phyloP scores from a whole-genome alignment of 352 stramenopile species.

The Globisporangium okanoganense region DNA sequence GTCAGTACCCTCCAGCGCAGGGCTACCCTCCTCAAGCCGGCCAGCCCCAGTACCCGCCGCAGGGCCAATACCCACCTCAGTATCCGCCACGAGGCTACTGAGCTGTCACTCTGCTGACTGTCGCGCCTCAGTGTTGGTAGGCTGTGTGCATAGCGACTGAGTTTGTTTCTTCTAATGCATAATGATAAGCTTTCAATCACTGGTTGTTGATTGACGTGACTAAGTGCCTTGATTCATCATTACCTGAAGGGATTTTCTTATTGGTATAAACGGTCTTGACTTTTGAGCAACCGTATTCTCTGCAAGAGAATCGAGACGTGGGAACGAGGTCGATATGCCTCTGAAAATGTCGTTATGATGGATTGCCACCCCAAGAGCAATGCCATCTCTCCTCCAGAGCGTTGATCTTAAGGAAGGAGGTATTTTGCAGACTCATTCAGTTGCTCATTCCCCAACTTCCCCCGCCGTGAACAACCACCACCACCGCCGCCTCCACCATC shows the following conservation, averaged over 20 bases:
- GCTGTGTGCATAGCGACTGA: neutral
- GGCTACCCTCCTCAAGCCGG: conserved; percentile 24
- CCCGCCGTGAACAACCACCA: neutral
- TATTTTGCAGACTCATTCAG: neutral
- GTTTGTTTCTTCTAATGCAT: neutral
- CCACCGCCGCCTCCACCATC: neutral
- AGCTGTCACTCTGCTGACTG: neutral
- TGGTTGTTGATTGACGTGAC: neutral
- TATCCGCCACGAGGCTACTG: conserved; percentile 24
- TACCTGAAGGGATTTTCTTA: too few species aligned
- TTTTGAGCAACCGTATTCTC: too few species aligned
- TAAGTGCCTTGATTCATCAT: neutral
- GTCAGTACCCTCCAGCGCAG: conserved; percentile 24
- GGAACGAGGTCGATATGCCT: too few species aligned
- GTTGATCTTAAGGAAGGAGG: neutral
- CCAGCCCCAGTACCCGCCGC: conserved; percentile 18
- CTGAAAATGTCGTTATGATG: too few species aligned
- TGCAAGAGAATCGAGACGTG: too few species aligned
- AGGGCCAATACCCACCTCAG: conserved; percentile 27
- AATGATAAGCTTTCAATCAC: neutral
- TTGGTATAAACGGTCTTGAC: too few species aligned
- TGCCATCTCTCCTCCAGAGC: neutral
- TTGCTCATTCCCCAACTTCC: conserved; percentile 32
- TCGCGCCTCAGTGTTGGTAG: neutral
- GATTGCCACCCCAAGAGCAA: too few species aligned